Evolutionary conservation across 345 rosid genomes (phyloP).

Genomic region (Viola odorata): DNA sequence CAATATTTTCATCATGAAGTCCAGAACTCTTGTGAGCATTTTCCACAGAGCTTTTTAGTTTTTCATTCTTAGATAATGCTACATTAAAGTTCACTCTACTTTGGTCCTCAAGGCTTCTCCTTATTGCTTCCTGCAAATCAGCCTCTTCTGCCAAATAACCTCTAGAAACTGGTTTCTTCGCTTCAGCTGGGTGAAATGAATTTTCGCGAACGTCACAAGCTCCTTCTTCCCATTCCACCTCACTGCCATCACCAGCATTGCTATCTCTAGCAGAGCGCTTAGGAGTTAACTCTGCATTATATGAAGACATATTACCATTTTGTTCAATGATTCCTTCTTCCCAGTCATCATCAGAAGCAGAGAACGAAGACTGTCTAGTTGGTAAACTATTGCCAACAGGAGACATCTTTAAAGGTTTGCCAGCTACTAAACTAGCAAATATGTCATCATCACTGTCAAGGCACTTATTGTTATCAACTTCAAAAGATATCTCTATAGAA

Average conservation of each 20-base stretch:
- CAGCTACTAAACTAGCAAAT: constrained; percentile 69
- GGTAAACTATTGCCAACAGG: constrained; percentile 34
- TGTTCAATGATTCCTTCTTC: constrained; percentile 43
- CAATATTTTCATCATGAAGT: constrained; percentile 20
- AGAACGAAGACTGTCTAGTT: constrained; percentile 28
- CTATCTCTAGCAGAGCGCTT: constrained; percentile 28
- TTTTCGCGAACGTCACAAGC: constrained; percentile 24
- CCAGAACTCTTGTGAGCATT: constrained; percentile 16
- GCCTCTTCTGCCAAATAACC: constrained; percentile 74
- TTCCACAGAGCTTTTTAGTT: constrained; percentile 16
- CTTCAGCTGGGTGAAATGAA: constrained; percentile 19
- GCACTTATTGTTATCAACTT: constrained; percentile 40
- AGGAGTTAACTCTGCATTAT: constrained; percentile 24
- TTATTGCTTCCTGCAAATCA: constrained; percentile 78
- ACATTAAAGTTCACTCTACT: constrained; percentile 23
- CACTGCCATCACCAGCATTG: constrained; percentile 43
- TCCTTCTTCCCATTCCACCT: constrained; percentile 69
- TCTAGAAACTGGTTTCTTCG: constrained; percentile 39
- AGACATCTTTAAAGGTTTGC: constrained; percentile 35
- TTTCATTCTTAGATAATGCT: constrained; percentile 14
- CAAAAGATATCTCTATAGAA: constrained; percentile 71
- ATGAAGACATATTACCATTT: constrained; percentile 17
- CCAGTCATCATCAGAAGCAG: constrained; percentile 70
- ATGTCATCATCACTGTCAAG: constrained; percentile 58
- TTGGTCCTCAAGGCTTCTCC: constrained; percentile 69